phyloP scores from a whole-genome alignment of 164 flowering plant species.

The Annona squamosa region DNA sequence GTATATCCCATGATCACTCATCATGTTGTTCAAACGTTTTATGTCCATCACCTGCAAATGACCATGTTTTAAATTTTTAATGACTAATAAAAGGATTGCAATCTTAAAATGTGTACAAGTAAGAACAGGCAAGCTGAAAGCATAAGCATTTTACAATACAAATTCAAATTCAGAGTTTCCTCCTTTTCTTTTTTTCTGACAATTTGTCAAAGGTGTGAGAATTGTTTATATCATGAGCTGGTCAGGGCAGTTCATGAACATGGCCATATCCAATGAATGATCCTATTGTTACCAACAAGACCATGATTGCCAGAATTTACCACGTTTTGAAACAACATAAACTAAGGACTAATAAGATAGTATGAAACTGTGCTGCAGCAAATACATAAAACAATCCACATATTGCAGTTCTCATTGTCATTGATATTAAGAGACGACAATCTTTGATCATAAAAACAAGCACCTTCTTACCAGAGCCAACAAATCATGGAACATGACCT shows the following conservation, averaged over 20 bases:
- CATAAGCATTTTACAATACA: too few species aligned
- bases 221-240: not conserved
- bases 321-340: too few species aligned
- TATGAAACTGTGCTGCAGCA: too few species aligned
- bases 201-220: not conserved
- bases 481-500: too few species aligned
- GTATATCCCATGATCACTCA: slow-evolving; percentile 95
- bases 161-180: too few species aligned
- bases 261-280: not conserved
- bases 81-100: not conserved
- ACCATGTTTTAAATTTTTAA: not conserved
- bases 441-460: too few species aligned
- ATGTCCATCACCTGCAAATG: slow-evolving; percentile 70
- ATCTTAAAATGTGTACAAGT: not conserved
- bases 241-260: not conserved
- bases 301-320: too few species aligned
- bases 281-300: not conserved
- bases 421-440: too few species aligned
- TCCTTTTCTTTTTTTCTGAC: not conserved
- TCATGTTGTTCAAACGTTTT: slow-evolving; percentile 92
- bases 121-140: not conserved
- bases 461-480: too few species aligned
- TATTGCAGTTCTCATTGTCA: too few species aligned
- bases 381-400: too few species aligned
- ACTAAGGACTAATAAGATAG: too few species aligned